Base-by-base conservation (phyloP, 31 red algal genomes). In the Asparagopsis taxiformis region DNA sequence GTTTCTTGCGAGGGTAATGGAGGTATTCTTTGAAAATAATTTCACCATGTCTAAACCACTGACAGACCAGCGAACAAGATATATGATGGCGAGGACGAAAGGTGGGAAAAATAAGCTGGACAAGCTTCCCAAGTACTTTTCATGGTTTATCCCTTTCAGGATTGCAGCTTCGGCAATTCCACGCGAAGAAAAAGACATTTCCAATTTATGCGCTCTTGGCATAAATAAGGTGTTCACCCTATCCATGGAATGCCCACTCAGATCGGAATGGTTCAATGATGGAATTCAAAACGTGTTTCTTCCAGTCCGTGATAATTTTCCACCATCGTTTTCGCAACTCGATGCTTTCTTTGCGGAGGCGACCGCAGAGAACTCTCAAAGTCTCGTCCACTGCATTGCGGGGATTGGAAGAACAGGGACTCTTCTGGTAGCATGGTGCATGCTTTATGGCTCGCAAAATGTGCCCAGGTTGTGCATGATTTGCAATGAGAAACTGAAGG, bases 311-410 rank as follows among this genome's bases (percentile, higher is more conserved):
- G 26, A 24, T 9, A 24, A 43, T 2, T 43, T n/a, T 31, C 22
- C 62, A 0, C 38, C 62, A 24, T 49, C 22, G 25, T 49, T 67
- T 49, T 43, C 44, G 3, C 62, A 67, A 43, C 44, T 67, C 38
- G 62, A 67, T 48, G 20, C n/a, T 20, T 67, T 67, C 50, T 36
- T 49, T 49, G 38, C 38, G 44, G 19, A 67, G 37, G n/a, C n/a
- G n/a, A 43, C 15, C 1, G 62, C 62, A 24, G 15, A 67, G 31
- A 43, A 29, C 4, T 49, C 19, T 49, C 26, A 29, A 43, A 28
- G 23, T 21, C 38, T 67, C 0, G 21, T 67, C 31, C 62, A 67
- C 31, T 25, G 37, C 20, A 49, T 67, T 25, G 62, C 44, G 13
- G 62, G 62, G 2, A 67, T 28, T 1, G 4, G 3, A 24, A 36